phyloP scores from a whole-genome alignment of 1,284 basidiomycete species.

The Vanrija humicola region DNA sequence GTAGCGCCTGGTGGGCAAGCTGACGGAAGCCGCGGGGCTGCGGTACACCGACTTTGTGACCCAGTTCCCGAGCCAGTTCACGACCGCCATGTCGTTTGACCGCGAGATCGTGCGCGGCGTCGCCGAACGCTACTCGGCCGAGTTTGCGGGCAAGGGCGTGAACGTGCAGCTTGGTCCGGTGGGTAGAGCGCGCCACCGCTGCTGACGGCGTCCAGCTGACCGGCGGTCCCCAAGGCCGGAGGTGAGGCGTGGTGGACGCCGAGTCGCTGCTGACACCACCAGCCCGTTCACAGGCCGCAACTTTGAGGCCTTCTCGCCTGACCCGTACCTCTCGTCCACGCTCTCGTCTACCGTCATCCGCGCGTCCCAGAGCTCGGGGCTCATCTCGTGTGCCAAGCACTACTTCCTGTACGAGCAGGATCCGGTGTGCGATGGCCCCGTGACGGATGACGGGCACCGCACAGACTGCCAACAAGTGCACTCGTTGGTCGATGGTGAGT shows the following conservation, averaged over 20 bases:
- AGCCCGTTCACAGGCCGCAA: conserved; percentile 47
- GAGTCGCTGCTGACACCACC: neutral
- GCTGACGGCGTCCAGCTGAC: conserved; percentile 37
- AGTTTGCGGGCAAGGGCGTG: conserved; percentile 50
- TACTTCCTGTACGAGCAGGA: conserved; percentile 49
- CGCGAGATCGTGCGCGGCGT: conserved; percentile 49
- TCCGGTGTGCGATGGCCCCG: conserved; percentile 34
- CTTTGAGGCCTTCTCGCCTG: conserved; percentile 50
- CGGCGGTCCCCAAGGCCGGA: conserved; percentile 48
- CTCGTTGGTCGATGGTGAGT: conserved; percentile 38
- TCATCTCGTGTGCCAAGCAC: conserved; percentile 49
- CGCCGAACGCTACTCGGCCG: conserved; percentile 49
- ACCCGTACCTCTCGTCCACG: conserved; percentile 48
- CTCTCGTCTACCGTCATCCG: conserved; percentile 40
- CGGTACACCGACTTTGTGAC: conserved; percentile 47
- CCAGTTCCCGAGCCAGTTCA: conserved; percentile 52
- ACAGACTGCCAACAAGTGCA: conserved; percentile 30
- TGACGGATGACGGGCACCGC: conserved; percentile 27
- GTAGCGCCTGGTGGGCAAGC: conserved; percentile 6
- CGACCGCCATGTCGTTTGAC: conserved; percentile 52
- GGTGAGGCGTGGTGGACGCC: conserved; percentile 19
- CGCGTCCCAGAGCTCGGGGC: conserved; percentile 44
- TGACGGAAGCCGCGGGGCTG: conserved; percentile 49
- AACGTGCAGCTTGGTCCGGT: conserved; percentile 44
- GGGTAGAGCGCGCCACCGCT: neutral